Evolutionary conservation across 2,329 filamentous ascomycete species (phyloP).

Genomic region (Curvularia eragrostidis): DNA sequence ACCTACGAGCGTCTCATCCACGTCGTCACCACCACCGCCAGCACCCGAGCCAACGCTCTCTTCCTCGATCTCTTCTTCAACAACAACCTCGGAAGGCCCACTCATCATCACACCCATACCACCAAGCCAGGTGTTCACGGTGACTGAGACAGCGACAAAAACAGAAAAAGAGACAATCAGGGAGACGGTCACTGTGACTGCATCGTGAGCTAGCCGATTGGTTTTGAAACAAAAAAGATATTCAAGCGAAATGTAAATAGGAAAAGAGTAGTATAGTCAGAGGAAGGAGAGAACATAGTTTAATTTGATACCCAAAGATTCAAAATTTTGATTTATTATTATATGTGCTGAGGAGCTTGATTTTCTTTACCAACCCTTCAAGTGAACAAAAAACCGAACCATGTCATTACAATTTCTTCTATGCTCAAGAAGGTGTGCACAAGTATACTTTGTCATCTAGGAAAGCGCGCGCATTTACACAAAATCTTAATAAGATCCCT

Average conservation of each 20-base stretch:
- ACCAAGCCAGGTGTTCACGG: slow-evolving; percentile 42
- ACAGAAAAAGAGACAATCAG: slow-evolving; percentile 43
- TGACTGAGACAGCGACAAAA: slow-evolving; percentile 42
- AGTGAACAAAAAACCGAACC: background rate
- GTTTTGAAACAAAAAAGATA: background rate
- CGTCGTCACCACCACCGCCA: slow-evolving; percentile 10
- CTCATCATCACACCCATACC: slow-evolving; percentile 46
- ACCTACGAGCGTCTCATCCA: slow-evolving; percentile 5
- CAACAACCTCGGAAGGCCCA: slow-evolving; percentile 31
- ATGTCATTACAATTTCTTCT: background rate
- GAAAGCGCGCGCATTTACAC: background rate
- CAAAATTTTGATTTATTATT: background rate
- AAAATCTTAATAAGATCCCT: background rate
- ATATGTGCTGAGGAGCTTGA: background rate
- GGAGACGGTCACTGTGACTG: slow-evolving; percentile 35
- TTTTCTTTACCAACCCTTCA: background rate
- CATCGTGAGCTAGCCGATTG: slow-evolving; percentile 11
- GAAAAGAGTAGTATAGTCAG: background rate
- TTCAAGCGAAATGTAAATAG: too few relatives aligned
- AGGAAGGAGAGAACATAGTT: background rate
- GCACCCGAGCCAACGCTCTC: slow-evolving; percentile 8
- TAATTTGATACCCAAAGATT: background rate
- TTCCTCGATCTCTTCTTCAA: background rate
- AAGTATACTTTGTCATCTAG: background rate
- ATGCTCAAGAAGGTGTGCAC: background rate